Conservation (phyloP, 768 basidiomycete genomes). For the Pleurotus citrinopileatus region DNA sequence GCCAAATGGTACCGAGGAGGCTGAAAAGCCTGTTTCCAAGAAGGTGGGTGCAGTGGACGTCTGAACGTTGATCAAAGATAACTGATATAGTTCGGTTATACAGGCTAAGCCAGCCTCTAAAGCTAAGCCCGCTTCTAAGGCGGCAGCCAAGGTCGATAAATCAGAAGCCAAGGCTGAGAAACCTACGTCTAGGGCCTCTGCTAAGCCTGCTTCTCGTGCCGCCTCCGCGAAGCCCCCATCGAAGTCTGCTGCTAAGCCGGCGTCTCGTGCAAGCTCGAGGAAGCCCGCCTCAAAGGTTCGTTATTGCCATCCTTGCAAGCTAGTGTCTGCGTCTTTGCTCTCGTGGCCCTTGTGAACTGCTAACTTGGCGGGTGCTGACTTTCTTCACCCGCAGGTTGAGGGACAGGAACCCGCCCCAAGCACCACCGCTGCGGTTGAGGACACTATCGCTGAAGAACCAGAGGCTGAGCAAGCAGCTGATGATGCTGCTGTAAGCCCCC, state of each 20-base stretch:
- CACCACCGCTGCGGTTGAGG: slow-evolving; percentile 30
- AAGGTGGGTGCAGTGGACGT: slow-evolving; percentile 40
- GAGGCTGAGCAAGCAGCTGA: slow-evolving; percentile 39
- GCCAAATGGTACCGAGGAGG: slow-evolving; percentile 24
- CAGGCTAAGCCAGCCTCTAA: slow-evolving; percentile 35
- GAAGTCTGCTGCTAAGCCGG: slow-evolving; percentile 25
- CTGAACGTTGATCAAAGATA: slow-evolving; percentile 6
- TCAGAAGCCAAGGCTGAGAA: slow-evolving; percentile 39
- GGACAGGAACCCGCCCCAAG: slow-evolving; percentile 36
- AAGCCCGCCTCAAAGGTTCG: slow-evolving; percentile 53
- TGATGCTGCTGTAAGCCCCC: slow-evolving; percentile 17
- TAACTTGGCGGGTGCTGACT: no score
- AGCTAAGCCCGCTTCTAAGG: slow-evolving; percentile 34
- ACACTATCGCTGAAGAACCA: slow-evolving; percentile 57
- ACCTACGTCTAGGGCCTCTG: slow-evolving; percentile 34
- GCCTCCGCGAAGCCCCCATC: slow-evolving; percentile 37
- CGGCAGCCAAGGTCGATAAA: slow-evolving; percentile 28
- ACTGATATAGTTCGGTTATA: background rate
- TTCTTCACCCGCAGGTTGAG: no score
- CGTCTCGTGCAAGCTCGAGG: slow-evolving; percentile 26
- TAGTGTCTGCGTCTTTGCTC: no score
- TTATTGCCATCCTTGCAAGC: slow-evolving; percentile 9
- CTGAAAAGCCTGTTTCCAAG: slow-evolving; percentile 55
- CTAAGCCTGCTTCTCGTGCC: slow-evolving; percentile 23
- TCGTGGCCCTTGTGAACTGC: no score